Percentiles rank a stretch among this genome's conserved stretches.
phyloP scores from a whole-genome alignment of 768 basidiomycete species.

The Naganishia kalamii region DNA sequence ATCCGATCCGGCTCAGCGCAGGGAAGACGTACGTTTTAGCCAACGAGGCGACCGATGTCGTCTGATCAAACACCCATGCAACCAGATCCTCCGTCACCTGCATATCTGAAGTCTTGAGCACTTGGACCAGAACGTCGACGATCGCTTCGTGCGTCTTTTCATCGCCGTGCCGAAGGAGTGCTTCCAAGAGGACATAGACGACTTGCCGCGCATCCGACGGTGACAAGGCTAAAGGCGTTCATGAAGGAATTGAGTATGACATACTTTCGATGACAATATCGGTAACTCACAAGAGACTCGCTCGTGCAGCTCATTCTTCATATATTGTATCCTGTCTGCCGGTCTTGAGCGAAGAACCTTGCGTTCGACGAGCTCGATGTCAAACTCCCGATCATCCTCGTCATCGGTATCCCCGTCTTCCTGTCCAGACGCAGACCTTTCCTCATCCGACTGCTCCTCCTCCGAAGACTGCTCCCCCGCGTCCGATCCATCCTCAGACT shows the following conservation, averaged over 20 bases:
- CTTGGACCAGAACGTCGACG: slow-evolving; percentile 8
- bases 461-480: neutral
- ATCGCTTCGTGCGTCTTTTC: slow-evolving; percentile 19
- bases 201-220: neutral
- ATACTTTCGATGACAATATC: neutral
- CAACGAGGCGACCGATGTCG: slow-evolving; percentile 3
- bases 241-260: neutral
- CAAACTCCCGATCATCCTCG: neutral
- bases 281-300: neutral
- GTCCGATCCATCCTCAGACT: slow-evolving; percentile 15
- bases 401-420: slow-evolving; percentile 2
- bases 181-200: slow-evolving; percentile 10
- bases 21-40: slow-evolving; percentile 7
- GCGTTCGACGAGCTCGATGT: slow-evolving; percentile 5
- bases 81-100: slow-evolving; percentile 7
- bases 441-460: neutral
- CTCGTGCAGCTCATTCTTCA: slow-evolving; percentile 6
- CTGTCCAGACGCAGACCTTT: neutral
- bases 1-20: neutral
- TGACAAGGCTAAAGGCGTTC: neutral
- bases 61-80: slow-evolving; percentile 11
- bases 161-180: slow-evolving; percentile 11
- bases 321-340: slow-evolving; percentile 6
- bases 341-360: slow-evolving; percentile 10
- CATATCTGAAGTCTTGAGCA: neutral